phyloP scores from a whole-genome alignment of 73 alveolate genomes.

The Breviolum minutum region DNA sequence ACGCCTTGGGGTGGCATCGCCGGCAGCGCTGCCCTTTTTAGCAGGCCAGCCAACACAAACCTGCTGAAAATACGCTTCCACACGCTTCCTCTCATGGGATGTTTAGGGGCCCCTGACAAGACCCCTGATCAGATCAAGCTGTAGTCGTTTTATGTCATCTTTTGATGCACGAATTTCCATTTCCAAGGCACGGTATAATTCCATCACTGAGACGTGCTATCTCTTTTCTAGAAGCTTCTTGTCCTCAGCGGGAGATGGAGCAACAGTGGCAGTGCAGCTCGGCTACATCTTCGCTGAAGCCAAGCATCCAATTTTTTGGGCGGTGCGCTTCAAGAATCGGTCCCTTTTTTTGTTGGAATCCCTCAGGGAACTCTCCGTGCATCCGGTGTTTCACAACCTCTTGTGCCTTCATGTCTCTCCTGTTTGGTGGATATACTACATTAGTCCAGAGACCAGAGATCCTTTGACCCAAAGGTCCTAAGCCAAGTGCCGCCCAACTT shows the following conservation, averaged over 20 bases:
- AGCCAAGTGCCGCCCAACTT: not conserved
- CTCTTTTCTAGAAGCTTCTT: conserved; percentile 30
- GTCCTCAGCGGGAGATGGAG: not conserved
- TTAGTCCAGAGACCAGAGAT: no score
- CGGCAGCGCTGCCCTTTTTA: not conserved
- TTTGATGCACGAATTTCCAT: not conserved
- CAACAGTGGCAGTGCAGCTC: not conserved
- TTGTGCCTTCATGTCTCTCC: no score
- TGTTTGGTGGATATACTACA: no score
- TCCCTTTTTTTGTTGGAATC: conserved; percentile 45
- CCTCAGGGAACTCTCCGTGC: not conserved
- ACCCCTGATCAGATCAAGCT: not conserved
- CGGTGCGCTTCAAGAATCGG: conserved; percentile 26
- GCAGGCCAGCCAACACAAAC: not conserved
- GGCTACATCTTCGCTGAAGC: not conserved
- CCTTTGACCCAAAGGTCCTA: no score
- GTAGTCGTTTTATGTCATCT: no score
- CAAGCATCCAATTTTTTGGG: conserved; percentile 8
- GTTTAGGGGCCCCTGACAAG: not conserved
- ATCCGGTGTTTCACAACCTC: no score
- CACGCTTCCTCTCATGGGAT: no score
- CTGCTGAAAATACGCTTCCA: no score
- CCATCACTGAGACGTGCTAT: conserved; percentile 62
- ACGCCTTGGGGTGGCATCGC: conserved; percentile 15
- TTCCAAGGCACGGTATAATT: conserved; percentile 33